Evolutionary conservation across 1,139 yeast genomes (phyloP).

Genomic region (Candida sp.): DNA sequence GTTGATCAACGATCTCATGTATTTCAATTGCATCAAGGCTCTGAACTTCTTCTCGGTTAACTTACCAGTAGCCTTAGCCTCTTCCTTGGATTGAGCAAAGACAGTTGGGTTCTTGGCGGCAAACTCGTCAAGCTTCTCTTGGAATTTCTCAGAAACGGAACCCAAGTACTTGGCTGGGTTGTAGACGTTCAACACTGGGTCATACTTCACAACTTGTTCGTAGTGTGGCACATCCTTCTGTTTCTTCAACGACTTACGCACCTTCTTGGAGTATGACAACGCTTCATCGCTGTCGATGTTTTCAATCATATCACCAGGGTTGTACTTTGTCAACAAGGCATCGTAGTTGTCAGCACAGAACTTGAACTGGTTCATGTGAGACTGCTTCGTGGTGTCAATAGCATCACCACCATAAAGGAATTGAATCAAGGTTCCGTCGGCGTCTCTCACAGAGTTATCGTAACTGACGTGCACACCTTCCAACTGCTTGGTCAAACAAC

Average conservation of each 20-base stretch:
- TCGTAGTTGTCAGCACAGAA: constrained; percentile 94
- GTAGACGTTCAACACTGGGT: constrained; percentile 85
- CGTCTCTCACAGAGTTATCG: constrained; percentile 95
- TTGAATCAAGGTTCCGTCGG: constrained; percentile 93
- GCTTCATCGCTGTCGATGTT: constrained; percentile 87
- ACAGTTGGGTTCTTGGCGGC: constrained; percentile 56
- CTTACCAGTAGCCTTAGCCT: constrained; percentile 47
- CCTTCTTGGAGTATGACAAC: constrained; percentile 78
- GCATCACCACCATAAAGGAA: constrained; percentile 99
- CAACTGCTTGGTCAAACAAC: constrained; percentile 97
- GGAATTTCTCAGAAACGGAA: constrained; percentile 90
- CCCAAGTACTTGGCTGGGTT: constrained; percentile 93
- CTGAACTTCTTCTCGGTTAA: constrained; percentile 87
- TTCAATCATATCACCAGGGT: constrained; percentile 77
- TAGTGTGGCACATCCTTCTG: constrained; percentile 66
- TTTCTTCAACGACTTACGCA: constrained; percentile 73
- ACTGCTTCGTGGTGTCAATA: constrained; percentile 92
- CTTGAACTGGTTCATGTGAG: constrained; percentile 91
- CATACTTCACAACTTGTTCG: constrained; percentile 69
- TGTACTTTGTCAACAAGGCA: constrained; percentile 83
- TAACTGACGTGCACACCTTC: constrained; percentile 97
- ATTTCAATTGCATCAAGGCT: constrained; percentile 97
- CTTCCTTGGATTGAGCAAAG: constrained; percentile 57
- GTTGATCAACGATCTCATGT: constrained; percentile 92
- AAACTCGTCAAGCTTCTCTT: constrained; percentile 75